Evolutionary conservation across 1,284 basidiomycete genomes (phyloP).

Genomic region (Ustilago bromivora): DNA sequence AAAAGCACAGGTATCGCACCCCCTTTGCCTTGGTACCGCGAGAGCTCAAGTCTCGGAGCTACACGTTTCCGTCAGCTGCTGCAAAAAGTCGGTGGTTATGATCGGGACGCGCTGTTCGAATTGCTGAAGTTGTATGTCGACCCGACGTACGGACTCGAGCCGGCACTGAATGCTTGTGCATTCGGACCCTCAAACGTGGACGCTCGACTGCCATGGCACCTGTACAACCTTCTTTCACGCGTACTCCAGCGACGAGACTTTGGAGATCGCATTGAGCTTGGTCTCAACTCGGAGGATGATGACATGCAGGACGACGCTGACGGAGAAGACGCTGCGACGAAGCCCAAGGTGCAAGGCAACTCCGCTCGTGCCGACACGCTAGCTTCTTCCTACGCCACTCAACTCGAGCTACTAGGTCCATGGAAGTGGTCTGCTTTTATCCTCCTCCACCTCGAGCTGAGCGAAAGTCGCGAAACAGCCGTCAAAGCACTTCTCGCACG

Average conservation of each 20-base stretch:
- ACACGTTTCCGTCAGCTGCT: constrained; percentile 52
- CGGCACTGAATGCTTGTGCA: constrained; percentile 76
- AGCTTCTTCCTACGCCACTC: constrained; percentile 85
- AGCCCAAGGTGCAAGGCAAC: constrained; percentile 40
- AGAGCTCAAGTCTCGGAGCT: constrained; percentile 57
- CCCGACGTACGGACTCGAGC: constrained; percentile 72
- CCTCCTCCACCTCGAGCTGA: constrained; percentile 85
- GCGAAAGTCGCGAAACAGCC: constrained; percentile 77
- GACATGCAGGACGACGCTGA: constrained; percentile 54
- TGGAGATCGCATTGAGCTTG: constrained; percentile 76
- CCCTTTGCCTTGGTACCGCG: constrained; percentile 68
- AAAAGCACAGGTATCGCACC: constrained; percentile 54
- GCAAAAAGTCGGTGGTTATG: constrained; percentile 47
- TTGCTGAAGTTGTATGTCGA: constrained; percentile 82
- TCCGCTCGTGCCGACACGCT: constrained; percentile 82
- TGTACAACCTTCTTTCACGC: constrained; percentile 87
- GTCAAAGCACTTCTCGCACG: constrained; percentile 84
- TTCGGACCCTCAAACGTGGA: constrained; percentile 83
- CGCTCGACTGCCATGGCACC: constrained; percentile 89
- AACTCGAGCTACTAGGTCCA: constrained; percentile 84
- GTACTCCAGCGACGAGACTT: constrained; percentile 87
- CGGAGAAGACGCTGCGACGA: constrained; percentile 50
- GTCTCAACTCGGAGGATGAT: constrained; percentile 67
- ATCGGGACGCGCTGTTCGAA: constrained; percentile 81
- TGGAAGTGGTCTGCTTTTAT: constrained; percentile 90